Evolutionary conservation across 495 filamentous ascomycete species (phyloP).

Genomic region (Massariosphaeria phaeospora): DNA sequence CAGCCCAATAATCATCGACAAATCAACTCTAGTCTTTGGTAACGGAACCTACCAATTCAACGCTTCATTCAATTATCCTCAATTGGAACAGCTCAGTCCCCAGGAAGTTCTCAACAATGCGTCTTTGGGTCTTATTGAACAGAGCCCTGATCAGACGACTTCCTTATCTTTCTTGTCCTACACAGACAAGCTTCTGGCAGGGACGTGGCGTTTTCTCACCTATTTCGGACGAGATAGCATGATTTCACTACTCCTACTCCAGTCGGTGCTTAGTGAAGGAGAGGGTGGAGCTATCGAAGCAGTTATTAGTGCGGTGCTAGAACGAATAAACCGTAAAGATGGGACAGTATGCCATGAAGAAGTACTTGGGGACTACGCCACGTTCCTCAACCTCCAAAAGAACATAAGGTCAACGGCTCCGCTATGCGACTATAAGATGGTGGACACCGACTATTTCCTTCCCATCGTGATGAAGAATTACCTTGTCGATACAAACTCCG

Average conservation of each 20-base stretch:
- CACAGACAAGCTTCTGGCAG: slow-evolving; percentile 56
- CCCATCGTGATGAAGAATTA: slow-evolving; percentile 55
- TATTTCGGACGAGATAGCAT: slow-evolving; percentile 65
- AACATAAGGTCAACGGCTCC: slow-evolving; percentile 51
- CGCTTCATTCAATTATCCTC: slow-evolving; percentile 58
- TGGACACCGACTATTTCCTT: slow-evolving; percentile 62
- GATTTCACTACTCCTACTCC: slow-evolving; percentile 54
- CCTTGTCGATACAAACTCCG: slow-evolving; percentile 48
- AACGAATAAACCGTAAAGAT: slow-evolving; percentile 55
- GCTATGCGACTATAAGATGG: slow-evolving; percentile 58
- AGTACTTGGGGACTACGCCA: slow-evolving; percentile 62
- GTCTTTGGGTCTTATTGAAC: slow-evolving; percentile 45
- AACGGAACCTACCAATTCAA: slow-evolving; percentile 54
- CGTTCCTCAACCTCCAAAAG: slow-evolving; percentile 53
- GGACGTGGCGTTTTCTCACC: slow-evolving; percentile 63
- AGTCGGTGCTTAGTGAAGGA: slow-evolving; percentile 55
- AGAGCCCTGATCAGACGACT: slow-evolving; percentile 45
- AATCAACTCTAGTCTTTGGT: slow-evolving; percentile 46
- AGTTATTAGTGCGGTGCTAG: slow-evolving; percentile 55
- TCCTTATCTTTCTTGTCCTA: slow-evolving; percentile 62
- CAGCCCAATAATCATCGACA: slow-evolving; percentile 38
- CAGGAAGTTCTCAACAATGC: slow-evolving; percentile 47
- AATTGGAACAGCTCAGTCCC: slow-evolving; percentile 50
- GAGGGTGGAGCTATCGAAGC: slow-evolving; percentile 55
- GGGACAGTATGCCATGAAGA: slow-evolving; percentile 62